Base-by-base conservation (phyloP, 208 protist genomes). In the Trypanosoma lewisi region DNA sequence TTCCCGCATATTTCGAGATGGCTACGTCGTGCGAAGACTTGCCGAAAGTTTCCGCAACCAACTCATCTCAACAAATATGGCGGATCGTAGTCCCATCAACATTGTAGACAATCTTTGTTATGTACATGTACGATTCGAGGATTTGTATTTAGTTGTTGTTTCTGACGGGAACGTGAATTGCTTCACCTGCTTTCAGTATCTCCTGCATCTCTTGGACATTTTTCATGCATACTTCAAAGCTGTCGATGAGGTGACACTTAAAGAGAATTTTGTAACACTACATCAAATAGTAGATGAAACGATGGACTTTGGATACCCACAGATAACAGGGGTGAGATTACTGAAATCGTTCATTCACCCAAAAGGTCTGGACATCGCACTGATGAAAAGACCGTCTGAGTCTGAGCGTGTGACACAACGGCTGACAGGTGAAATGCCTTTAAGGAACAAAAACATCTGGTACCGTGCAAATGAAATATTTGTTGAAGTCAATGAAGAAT, bases 281-380 rank as follows among this genome's bases (percentile, higher is more conserved):
- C 98, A 99, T 75, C 94, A 98, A 70, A 71, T 99, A 23, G 93
- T 99, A 39, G 98, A 99, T 74, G 97, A 99, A 73, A 94, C 97
- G 2, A 82, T 99, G 58, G 98, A 99, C 82, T 99, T 98, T 87
- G 98, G 98, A 23, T 99, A 98, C 70, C 98, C 98, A 34, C 95
- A 98, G 65, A 87, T 85, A 53, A 96, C 82, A 27, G 90, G 98
- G 45, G 63, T 69, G 7, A 89, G 95, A 53, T 65, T 89, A 28
- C 77, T 99, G 30, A 95, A 95, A 47, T 60, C 77, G 17, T 98
- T 96, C 72, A 96, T 99, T 53, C 87, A 83, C 17, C 64, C 82
- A 57, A 79, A 70, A 30, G 88, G 88, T 1, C 60, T 93, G 17
- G 84, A 94, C 33, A 54, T 53, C 4, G 49, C 58, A n/a, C 61